Evolutionary conservation across 192 early-diverging fungal genomes (phyloP).

Genomic region (Linnemannia elongata): DNA sequence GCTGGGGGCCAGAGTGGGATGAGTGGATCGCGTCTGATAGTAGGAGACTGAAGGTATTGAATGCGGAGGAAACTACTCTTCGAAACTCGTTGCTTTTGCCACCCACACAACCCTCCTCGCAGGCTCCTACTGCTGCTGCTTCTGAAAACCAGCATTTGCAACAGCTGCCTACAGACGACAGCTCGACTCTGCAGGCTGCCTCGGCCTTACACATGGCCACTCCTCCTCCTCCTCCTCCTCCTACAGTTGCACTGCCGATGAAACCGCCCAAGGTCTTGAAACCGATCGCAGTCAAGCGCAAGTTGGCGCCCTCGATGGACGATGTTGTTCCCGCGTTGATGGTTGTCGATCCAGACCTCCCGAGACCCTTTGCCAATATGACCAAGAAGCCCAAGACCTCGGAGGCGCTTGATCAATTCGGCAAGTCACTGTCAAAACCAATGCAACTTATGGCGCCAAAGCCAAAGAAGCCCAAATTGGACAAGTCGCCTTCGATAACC

Average conservation of each 20-base stretch:
- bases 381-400: background rate
- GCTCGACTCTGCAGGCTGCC: background rate
- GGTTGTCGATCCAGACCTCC: background rate
- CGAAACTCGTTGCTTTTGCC: background rate
- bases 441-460: background rate
- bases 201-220: background rate
- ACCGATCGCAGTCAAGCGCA: background rate
- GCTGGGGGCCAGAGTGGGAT: slow-evolving; percentile 64
- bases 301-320: background rate
- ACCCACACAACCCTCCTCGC: background rate
- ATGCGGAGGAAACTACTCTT: slow-evolving; percentile 30
- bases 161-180: background rate
- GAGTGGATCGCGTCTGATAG: slow-evolving; percentile 70
- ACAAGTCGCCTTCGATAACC: background rate
- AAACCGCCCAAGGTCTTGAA: background rate
- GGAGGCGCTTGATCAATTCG: background rate
- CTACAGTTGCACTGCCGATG: background rate
- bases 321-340: background rate
- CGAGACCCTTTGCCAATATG: background rate
- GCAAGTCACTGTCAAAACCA: background rate
- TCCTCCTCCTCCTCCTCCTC: background rate
- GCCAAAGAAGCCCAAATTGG: background rate
- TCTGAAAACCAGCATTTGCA: background rate
- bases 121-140: background rate
- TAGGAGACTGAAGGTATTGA: slow-evolving; percentile 49